phyloP scores from a whole-genome alignment of 345 rosid genomes.

The Populus tremula region DNA sequence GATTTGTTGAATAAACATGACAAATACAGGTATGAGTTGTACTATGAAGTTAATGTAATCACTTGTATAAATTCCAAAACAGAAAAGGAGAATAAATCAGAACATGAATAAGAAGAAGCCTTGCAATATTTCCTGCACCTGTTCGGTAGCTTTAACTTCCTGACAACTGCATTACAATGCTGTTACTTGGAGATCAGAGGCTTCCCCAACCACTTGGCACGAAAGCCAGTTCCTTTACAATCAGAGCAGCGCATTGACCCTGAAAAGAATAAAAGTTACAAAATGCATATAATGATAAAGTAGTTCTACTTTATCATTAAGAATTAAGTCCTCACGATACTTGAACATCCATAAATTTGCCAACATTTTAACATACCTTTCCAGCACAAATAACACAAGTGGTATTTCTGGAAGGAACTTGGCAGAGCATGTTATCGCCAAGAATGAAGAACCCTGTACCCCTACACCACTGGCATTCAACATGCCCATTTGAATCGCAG shows the following conservation, averaged over 20 bases:
- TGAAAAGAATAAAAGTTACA: conserved; percentile 25
- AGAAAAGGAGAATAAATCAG: background rate
- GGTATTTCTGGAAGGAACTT: conserved; percentile 86
- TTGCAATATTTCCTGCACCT: background rate
- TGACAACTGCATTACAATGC: background rate
- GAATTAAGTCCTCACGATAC: background rate
- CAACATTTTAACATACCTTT: conserved; percentile 39
- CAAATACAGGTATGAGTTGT: background rate
- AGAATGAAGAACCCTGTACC: conserved; percentile 92
- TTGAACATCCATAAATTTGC: background rate
- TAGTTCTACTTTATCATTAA: background rate
- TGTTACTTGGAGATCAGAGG: conserved; percentile 54
- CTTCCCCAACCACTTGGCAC: conserved; percentile 91
- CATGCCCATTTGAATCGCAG: conserved; percentile 61
- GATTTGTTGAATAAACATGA: background rate
- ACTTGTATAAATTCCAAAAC: background rate
- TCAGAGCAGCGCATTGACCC: conserved; percentile 62
- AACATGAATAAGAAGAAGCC: background rate
- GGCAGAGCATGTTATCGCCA: conserved; percentile 90
- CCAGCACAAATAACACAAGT: conserved; percentile 81
- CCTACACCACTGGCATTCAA: conserved; percentile 88
- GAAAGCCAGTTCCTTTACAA: conserved; percentile 93
- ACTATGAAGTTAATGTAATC: background rate
- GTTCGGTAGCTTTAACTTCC: background rate
- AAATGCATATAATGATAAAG: background rate